A percentile compares a stretch with the other conserved stretches of the same genome.
Conservation (phyloP, 2,329 filamentous ascomycete genomes). For the Myotisia sp. region DNA sequence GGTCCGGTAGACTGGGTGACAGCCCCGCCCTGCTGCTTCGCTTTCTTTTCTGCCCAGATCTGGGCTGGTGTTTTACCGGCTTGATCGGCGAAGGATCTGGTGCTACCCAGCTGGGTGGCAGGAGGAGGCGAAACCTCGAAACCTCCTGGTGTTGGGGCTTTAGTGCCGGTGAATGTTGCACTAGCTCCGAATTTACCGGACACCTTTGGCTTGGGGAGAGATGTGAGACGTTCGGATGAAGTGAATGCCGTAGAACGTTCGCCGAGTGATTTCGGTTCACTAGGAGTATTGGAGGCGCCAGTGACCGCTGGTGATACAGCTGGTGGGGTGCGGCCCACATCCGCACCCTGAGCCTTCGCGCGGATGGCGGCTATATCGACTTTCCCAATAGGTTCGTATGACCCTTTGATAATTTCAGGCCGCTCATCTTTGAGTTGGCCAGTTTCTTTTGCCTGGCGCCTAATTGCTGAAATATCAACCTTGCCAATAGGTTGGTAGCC, state of each 20-base stretch:
- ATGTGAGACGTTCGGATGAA: constrained; percentile 63
- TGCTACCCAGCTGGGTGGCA: constrained; percentile 53
- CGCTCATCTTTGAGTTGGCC: constrained; percentile 51
- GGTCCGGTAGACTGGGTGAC: constrained; percentile 37
- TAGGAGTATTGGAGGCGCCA: constrained; percentile 31
- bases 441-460: constrained; percentile 54
- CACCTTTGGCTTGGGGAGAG: constrained; percentile 86
- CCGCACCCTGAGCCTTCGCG: constrained; percentile 51
- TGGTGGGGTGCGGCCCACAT: constrained; percentile 21
- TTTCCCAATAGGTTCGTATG: constrained; percentile 90
- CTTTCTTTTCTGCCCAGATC: constrained; percentile 95
- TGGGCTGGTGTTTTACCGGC: constrained; percentile 95
- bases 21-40: constrained; percentile 53
- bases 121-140: constrained; percentile 49
- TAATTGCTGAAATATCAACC: constrained; percentile 88
- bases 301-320: constrained; percentile 32
- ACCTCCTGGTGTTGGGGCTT: constrained; percentile 63
- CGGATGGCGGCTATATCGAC: constrained; percentile 93
- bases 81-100: constrained; percentile 84
- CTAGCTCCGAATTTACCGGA: constrained; percentile 71
- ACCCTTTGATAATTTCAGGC: constrained; percentile 73
- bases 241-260: constrained; percentile 64
- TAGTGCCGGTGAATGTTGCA: constrained; percentile 70
- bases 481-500: constrained; percentile 90
- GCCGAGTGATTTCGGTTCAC: constrained; percentile 51